Conservation (phyloP, 345 rosid species). For the Eucalyptus shirleyi region DNA sequence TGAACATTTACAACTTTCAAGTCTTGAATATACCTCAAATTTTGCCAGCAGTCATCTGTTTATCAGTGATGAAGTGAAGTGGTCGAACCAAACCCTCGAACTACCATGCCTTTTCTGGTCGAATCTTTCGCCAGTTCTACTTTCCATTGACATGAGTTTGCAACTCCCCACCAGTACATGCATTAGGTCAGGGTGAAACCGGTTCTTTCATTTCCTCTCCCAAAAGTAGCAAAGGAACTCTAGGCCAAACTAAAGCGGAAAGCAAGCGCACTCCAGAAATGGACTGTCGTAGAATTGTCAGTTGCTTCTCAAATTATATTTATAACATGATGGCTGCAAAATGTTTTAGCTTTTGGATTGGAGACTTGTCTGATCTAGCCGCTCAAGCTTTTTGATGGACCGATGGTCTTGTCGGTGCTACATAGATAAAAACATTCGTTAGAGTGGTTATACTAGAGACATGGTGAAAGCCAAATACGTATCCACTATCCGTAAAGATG, state of each 20-base stretch:
- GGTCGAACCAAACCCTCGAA: neutral
- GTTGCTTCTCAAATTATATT: neutral
- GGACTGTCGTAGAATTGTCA: neutral
- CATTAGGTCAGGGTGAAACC: neutral
- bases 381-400: neutral
- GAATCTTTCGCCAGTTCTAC: neutral
- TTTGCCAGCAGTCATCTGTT: neutral
- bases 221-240: neutral
- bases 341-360: neutral
- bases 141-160: neutral
- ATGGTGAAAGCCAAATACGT: neutral
- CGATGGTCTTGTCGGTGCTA: fast-evolving
- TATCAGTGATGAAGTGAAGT: neutral
- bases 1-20: neutral
- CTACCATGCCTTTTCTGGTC: neutral
- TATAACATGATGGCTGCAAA: neutral
- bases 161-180: neutral
- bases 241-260: neutral
- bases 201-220: neutral
- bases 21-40: neutral
- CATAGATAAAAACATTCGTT: neutral
- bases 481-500: neutral
- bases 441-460: neutral
- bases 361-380: neutral
- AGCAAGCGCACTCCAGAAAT: neutral